These are phyloP conservation scores for Globisporangium mamillatum DNA, from an alignment of 352 stramenopile species.

Conservation along the genomic window DNA sequence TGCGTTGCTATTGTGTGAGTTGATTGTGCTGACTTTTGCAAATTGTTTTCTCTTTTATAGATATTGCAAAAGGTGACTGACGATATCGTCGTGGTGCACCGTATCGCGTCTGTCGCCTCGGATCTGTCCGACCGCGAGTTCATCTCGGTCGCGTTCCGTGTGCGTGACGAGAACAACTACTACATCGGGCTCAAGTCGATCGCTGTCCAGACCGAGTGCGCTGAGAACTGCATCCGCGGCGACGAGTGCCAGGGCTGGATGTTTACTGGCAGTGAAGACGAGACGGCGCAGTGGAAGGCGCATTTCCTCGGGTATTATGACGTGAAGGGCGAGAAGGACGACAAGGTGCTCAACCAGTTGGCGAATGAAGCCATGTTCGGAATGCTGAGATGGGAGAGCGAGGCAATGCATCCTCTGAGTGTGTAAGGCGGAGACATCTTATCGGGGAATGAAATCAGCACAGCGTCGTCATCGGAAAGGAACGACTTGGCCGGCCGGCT, in stretches of 20 bases:
- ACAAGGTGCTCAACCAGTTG: conserved; percentile 81
- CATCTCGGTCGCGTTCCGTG: conserved; percentile 72
- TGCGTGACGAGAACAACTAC: conserved; percentile 76
- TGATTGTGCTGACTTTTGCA: conserved; percentile 1
- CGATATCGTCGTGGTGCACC: conserved; percentile 78
- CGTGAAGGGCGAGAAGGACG: conserved; percentile 80
- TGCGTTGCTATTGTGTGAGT: neutral
- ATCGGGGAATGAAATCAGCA: neutral
- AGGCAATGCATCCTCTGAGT: conserved; percentile 78
- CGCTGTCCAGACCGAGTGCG: conserved; percentile 60
- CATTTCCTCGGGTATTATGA: conserved; percentile 83
- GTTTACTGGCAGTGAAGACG: conserved; percentile 69
- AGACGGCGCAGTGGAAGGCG: conserved; percentile 67
- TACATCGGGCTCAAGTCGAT: conserved; percentile 79
- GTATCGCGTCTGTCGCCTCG: conserved; percentile 70
- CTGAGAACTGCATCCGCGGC: conserved; percentile 77
- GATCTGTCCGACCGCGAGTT: conserved; percentile 76
- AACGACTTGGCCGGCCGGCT: neutral
- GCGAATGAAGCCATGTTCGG: conserved; percentile 85
- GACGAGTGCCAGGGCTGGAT: conserved; percentile 84
- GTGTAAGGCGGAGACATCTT: conserved; percentile 32
- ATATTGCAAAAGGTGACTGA: conserved; percentile 83
- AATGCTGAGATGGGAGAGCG: conserved; percentile 84
- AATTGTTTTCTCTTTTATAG: conserved; percentile 16
- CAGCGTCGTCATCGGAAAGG: neutral